phyloP scores from a whole-genome alignment of 1,139 yeast genomes.

The Yamadazyma dushanensis region DNA sequence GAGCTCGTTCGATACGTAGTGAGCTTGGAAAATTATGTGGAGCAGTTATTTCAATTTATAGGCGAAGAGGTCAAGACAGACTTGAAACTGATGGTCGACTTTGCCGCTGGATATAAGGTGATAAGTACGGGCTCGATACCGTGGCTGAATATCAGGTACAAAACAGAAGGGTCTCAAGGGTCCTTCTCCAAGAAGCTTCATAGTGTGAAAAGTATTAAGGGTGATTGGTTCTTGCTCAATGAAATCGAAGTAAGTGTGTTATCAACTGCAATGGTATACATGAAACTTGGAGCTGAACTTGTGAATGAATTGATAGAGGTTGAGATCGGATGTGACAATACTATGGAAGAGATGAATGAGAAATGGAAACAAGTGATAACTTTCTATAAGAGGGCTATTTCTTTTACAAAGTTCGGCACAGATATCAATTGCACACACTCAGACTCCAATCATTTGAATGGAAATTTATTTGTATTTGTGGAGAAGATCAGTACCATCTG shows the following conservation, averaged over 20 bases:
- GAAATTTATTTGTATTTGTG: slow-evolving; percentile 23
- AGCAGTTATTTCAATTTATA: slow-evolving; percentile 20
- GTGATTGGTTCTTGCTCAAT: slow-evolving; percentile 29
- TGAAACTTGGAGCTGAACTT: slow-evolving; percentile 37
- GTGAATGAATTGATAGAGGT: slow-evolving; percentile 33
- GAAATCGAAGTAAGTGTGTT: slow-evolving; percentile 31
- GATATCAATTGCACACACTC: slow-evolving; percentile 4
- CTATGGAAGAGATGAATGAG: slow-evolving; percentile 16
- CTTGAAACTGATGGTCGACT: slow-evolving; percentile 2
- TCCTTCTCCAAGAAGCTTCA: slow-evolving; percentile 2
- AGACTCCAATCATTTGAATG: slow-evolving; percentile 14
- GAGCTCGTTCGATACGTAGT: slow-evolving; percentile 35
- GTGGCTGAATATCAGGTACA: slow-evolving; percentile 12
- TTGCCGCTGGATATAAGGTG: slow-evolving; percentile 1
- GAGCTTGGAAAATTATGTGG: slow-evolving; percentile 35
- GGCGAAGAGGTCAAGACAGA: slow-evolving; percentile 3
- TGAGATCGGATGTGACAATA: slow-evolving; percentile 19
- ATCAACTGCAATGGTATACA: slow-evolving; percentile 30
- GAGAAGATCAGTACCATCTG: slow-evolving; percentile 31
- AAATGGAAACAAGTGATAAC: slow-evolving; percentile 41
- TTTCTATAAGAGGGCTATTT: slow-evolving; percentile 33
- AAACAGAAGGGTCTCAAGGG: background rate
- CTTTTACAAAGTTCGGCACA: slow-evolving; percentile 27
- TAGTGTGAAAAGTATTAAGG: slow-evolving; percentile 2
- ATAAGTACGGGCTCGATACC: slow-evolving; percentile 5